Evolutionary conservation across 345 rosid species (phyloP), one percentile per base, ranked within the genome.

Genomic region (Gynandropsis gynandra): DNA sequence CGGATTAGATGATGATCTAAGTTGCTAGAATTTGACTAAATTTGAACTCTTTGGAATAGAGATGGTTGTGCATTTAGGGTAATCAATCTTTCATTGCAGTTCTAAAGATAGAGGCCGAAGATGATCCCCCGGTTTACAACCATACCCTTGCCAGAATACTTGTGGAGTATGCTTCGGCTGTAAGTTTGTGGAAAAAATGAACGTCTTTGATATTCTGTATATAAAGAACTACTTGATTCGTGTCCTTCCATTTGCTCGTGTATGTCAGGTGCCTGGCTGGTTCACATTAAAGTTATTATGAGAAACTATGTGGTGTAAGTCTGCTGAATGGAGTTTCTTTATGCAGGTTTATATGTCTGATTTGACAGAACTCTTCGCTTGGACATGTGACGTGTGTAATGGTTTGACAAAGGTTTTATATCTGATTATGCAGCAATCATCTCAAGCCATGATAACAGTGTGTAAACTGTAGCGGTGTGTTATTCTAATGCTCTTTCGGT

Each of bases 131-230:
- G 35, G 54, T 54, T 66, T 90, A 82, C 78, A 90, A 90, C 71
- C 95, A 79, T 67, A 84, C 93, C 5, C 93, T 84, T 51, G 85
- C 93, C 50, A 66, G 62, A 0, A 85, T 79, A 54, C 56, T 87
- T 65, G 98, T 87, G 61, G 93, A 92, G 69, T 92, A 92, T 69
- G 87, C 95, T 42, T 90, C 96, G 39, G 98, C 98, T 7, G 95
- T 90, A 76, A 72, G 94, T 72, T 42, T 12, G 7, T 59, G 18
- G 18, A 5, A 41, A 13, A 24, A 24, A 42, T 42, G 29, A 40
- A 13, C 47, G 7, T 35, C 17, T 24, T 57, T 24, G 29, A 24
- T 40, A 5, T 24, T 24, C 29, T 24, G 29, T 24, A 24, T n/a
- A n/a, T n/a, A n/a, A n/a, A n/a, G n/a, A n/a, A n/a, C 29, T 24